Conservation (phyloP, 2,329 filamentous ascomycete genomes). For the Phyllosticta capitalensis region DNA sequence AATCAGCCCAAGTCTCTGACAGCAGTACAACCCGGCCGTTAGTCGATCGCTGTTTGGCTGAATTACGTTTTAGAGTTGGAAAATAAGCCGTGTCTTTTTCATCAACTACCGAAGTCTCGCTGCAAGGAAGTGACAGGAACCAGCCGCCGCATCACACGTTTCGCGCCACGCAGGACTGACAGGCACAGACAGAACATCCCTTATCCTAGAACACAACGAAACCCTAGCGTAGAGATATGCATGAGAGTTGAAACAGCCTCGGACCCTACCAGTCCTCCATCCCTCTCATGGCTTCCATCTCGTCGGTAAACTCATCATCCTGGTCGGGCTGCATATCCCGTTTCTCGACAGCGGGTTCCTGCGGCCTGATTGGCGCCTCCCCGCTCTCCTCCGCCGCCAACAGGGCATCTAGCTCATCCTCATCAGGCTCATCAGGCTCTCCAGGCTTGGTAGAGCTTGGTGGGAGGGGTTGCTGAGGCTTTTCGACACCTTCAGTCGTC, state of each 20-base stretch:
- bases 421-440: slow-evolving; percentile 33
- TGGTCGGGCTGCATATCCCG: slow-evolving; percentile 10
- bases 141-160: background rate
- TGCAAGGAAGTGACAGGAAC: background rate
- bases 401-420: slow-evolving; percentile 45
- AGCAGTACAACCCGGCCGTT: background rate
- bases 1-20: background rate
- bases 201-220: slow-evolving; percentile 5
- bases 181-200: slow-evolving; percentile 1
- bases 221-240: slow-evolving; percentile 9
- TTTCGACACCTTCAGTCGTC: background rate
- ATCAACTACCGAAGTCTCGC: background rate
- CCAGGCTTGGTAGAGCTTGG: background rate
- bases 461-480: background rate
- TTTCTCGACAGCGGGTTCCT: background rate
- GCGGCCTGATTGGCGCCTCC: background rate
- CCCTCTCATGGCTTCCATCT: slow-evolving; percentile 31
- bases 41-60: background rate
- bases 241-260: slow-evolving; percentile 10
- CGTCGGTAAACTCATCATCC: slow-evolving; percentile 29
- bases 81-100: background rate
- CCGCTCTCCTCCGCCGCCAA: slow-evolving; percentile 32
- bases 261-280: slow-evolving; percentile 26
- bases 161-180: background rate
- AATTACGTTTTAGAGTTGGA: background rate